Evolutionary conservation across 2,329 filamentous ascomycete genomes (phyloP), one percentile per base, ranked within the genome.

Genomic region (Colletotrichum sp.): DNA sequence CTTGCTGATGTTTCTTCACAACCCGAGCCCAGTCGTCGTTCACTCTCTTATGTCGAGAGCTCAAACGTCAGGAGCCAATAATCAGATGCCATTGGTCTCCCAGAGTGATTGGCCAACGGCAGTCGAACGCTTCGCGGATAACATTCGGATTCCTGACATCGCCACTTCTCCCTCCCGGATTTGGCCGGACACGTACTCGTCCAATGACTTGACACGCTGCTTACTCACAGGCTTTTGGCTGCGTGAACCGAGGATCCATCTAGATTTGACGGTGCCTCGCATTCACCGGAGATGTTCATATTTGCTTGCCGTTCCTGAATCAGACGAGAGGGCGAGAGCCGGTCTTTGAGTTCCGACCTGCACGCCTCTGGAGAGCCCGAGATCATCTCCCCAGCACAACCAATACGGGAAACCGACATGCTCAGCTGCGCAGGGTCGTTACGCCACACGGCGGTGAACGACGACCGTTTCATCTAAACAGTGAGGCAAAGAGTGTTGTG

Each of bases 401-500:
- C 43, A 52, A 21, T 24, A 4, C 43, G 43, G 43, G n/a, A 52
- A 52, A 13, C 12, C n/a, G 1, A 52, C 10, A 52, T 21, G 10
- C 43, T 52, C n/a, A 52, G 43, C 43, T 52, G 43, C 43, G 43
- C 43, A 52, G 43, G 43, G 43, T 52, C 43, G 12, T 59, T 3
- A 30, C 13, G 55, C 55, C 55, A 28, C 55, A 26, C 55, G 24
- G 55, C 26, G 24, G 26, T 59, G 26, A 26, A 59, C 13, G 55
- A 59, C 55, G 26, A 30, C 21, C 32, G 61, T 64, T 64, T 64
- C 61, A 43, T 64, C 61, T 43, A 64, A 43, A 64, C 34, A 26
- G 32, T 34, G 32, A 26, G 34, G 32, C 21, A 34, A 43, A 64
- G 61, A 64, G 32, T 64, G 32, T 24, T 64, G 21, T 59, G 21